A percentile compares a stretch with the other conserved stretches of the same genome.
phyloP scores from a whole-genome alignment of 352 stramenopile species.

The Pythium rhizo-oryzae region DNA sequence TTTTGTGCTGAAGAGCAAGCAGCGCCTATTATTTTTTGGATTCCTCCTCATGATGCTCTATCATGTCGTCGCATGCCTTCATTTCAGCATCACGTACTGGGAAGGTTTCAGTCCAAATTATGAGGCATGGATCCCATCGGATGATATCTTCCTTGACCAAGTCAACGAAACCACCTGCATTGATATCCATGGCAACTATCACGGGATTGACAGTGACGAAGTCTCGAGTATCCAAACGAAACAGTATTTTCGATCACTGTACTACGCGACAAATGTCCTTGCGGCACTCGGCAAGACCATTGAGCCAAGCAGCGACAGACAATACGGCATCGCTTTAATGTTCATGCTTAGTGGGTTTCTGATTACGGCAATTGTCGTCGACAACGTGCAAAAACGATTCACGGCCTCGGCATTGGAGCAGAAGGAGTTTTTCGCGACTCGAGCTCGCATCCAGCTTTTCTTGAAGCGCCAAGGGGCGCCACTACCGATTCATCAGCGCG shows the following conservation, averaged over 20 bases:
- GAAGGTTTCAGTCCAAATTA: constrained; percentile 36
- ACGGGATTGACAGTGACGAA: constrained; percentile 27
- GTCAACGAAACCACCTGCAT: constrained; percentile 29
- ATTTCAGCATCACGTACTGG: constrained; percentile 42
- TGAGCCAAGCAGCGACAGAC: constrained; percentile 31
- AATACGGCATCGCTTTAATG: constrained; percentile 37
- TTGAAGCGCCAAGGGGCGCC: constrained; percentile 47
- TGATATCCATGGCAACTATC: constrained; percentile 28
- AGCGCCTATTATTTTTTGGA: constrained; percentile 30
- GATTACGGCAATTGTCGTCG: constrained; percentile 41
- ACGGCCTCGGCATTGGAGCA: constrained; percentile 55
- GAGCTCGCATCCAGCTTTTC: constrained; percentile 55
- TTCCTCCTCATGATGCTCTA: constrained; percentile 52
- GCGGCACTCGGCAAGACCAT: constrained; percentile 45
- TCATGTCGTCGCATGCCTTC: constrained; percentile 51
- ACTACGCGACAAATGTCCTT: constrained; percentile 43
- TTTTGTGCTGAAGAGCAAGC: background rate
- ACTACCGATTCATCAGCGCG: constrained; percentile 44
- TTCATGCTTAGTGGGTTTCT: constrained; percentile 59
- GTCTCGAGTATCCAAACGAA: constrained; percentile 40
- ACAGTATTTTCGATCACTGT: constrained; percentile 45
- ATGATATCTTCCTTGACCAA: constrained; percentile 25
- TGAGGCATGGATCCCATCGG: constrained; percentile 38
- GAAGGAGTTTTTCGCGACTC: constrained; percentile 60
- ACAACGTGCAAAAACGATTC: constrained; percentile 49